Percentiles rank a stretch among this genome's conserved stretches.
Conservation (phyloP, 805 yeast species). For the Lipomyces oligophaga region DNA sequence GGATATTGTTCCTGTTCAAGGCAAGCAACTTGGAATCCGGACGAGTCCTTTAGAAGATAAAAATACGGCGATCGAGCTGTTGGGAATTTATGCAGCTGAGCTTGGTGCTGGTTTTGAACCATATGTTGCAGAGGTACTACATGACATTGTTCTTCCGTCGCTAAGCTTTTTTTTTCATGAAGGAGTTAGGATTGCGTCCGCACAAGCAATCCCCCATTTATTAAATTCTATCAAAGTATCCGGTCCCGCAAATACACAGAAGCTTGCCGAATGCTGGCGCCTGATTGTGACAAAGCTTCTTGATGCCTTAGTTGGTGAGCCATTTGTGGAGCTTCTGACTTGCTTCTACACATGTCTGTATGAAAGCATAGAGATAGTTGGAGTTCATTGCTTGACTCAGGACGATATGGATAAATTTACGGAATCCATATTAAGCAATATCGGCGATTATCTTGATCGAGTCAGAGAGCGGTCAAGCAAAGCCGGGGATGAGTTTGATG, state of each 20-base stretch:
- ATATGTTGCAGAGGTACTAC: constrained; percentile 72
- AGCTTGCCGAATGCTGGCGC: constrained; percentile 67
- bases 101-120: constrained; percentile 78
- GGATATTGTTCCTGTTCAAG: constrained; percentile 88
- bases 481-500: constrained; percentile 31
- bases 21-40: constrained; percentile 91
- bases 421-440: constrained; percentile 54
- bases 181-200: constrained; percentile 90
- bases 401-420: constrained; percentile 53
- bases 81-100: constrained; percentile 79
- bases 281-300: constrained; percentile 64
- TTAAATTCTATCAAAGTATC: constrained; percentile 49
- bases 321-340: constrained; percentile 75
- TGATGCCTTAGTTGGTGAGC: constrained; percentile 67
- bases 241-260: constrained; percentile 44
- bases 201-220: constrained; percentile 74
- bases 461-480: constrained; percentile 66
- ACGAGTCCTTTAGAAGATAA: constrained; percentile 94
- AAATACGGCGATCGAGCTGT: constrained; percentile 83
- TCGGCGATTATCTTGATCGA: constrained; percentile 66
- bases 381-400: constrained; percentile 52
- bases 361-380: constrained; percentile 62
- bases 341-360: constrained; percentile 71
- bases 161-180: constrained; percentile 88
- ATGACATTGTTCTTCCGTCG: constrained; percentile 80